Conservation (phyloP, 192 early-diverging fungal species). For the Coemansia sp. region DNA sequence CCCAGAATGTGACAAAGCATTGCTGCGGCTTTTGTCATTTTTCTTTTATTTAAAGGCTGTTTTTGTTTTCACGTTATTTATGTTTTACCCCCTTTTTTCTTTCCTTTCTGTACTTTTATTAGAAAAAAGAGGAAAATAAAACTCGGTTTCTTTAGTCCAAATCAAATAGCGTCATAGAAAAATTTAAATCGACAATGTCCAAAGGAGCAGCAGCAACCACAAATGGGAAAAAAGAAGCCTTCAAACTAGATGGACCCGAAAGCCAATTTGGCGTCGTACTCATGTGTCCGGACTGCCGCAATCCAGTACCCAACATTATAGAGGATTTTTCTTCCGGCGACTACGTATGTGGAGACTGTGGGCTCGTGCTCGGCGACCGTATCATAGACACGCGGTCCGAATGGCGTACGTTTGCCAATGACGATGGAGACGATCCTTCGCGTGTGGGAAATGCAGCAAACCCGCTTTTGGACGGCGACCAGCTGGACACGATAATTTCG, state of each 20-base stretch:
- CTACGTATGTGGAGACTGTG: constrained; percentile 92
- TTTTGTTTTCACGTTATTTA: not conserved
- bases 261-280: constrained; percentile 18
- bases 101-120: constrained; percentile 4
- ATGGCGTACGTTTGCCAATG: constrained; percentile 74
- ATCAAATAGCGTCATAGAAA: too few species aligned
- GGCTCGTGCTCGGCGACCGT: constrained; percentile 88
- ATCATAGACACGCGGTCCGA: constrained; percentile 97
- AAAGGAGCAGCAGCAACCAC: not conserved
- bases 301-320: constrained; percentile 85
- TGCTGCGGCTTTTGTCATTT: not conserved
- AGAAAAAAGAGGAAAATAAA: not conserved
- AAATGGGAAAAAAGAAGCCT: not conserved
- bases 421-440: constrained; percentile 50
- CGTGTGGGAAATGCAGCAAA: constrained; percentile 50
- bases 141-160: too few species aligned
- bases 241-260: not conserved
- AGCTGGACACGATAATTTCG: constrained; percentile 66
- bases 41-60: not conserved
- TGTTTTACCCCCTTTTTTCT: not conserved
- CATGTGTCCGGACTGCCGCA: constrained; percentile 78
- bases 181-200: not conserved
- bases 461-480: constrained; percentile 37
- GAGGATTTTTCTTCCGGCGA: constrained; percentile 96
- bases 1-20: too few species aligned